Evolutionary conservation across 2,329 filamentous ascomycete genomes (phyloP), one percentile per base, ranked within the genome.

Genomic region (Arthrinium puccinioides): DNA sequence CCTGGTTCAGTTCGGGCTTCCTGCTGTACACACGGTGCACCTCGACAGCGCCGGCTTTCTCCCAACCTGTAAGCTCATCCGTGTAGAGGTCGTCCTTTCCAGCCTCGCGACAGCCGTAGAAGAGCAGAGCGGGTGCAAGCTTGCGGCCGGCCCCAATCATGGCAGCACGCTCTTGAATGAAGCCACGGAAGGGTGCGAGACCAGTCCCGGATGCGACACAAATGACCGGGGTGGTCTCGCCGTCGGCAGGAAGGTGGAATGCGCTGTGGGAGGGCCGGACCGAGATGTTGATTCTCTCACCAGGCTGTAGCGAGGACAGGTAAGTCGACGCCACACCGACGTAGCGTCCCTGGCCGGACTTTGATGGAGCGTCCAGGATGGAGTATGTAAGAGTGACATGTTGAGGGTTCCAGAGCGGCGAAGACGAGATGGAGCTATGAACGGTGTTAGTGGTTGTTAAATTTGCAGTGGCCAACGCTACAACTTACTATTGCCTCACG

Each of bases 401-500:
- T 16, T 54, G 36, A 59, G 2, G 67, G 59, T 61, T 40, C 56
- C 1, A 77, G 9, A 41, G 60, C 0, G 74, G 72, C 0, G 74
- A 77, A 1, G 72, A 77, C 0, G 74, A 78, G 44, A 79, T 72
- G 74, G 2, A 85, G 48, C 33, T 36, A n/a, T 10, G 14, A 21
- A 4, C 15, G 10, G 1, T 10, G 33, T 36, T 13, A 28, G 33
- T 27, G 9, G 8, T 14, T 11, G 10, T n/a, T n/a, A 7, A 14
- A 7, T 2, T 4, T 11, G n/a, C n/a, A n/a, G n/a, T n/a, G n/a
- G n/a, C n/a, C n/a, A n/a, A 7, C 13, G 30, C 5, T 5, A 6
- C 16, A 15, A 28, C 33, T 36, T 13, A 53, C 55, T 80, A 80
- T 48, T 79, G 75, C 5, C 76, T 70, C 19, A 75, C 63, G 5